Conservation (phyloP, 257 asterid species). For the Solanum pinnatisectum region DNA sequence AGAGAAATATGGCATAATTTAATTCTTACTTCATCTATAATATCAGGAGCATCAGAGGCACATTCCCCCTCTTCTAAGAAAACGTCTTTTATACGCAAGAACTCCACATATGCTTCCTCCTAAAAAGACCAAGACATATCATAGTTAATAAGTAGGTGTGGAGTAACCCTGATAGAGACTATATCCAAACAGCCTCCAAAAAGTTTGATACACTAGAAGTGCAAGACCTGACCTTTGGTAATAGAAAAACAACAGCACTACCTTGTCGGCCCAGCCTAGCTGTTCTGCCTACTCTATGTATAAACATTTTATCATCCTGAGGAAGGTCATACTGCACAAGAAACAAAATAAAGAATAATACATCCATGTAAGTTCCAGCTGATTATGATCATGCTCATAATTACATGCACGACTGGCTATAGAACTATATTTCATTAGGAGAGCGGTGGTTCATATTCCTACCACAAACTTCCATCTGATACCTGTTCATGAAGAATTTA, state of each 20-base stretch:
- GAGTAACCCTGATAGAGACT: not conserved
- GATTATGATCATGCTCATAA: not conserved
- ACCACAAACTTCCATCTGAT: not conserved
- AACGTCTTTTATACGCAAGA: conserved; percentile 55
- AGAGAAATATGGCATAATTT: not conserved
- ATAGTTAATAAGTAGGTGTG: not conserved
- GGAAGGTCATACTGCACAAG: conserved; percentile 85
- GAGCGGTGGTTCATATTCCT: not conserved
- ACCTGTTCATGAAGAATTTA: not conserved
- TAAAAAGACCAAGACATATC: conserved; percentile 12
- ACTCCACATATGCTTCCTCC: conserved; percentile 92
- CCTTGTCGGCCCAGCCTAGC: conserved; percentile 97
- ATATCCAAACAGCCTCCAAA: not conserved
- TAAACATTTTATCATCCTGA: conserved; percentile 84
- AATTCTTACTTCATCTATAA: conserved; percentile 53
- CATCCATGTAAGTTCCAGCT: conserved; percentile 4
- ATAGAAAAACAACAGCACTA: conserved; percentile 62
- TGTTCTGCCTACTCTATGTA: conserved; percentile 97
- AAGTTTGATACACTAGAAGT: not conserved
- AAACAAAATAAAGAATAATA: conserved; percentile 5
- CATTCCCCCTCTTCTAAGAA: conserved; percentile 66
- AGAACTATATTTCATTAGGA: not conserved
- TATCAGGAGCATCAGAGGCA: conserved; percentile 48
- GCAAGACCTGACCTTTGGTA: conserved; percentile 56
- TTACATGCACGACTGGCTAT: not conserved